These are phyloP conservation scores for Magnaporthiopsis poae DNA, from an alignment of 2,329 filamentous ascomycete species.

Conservation along the genomic window DNA sequence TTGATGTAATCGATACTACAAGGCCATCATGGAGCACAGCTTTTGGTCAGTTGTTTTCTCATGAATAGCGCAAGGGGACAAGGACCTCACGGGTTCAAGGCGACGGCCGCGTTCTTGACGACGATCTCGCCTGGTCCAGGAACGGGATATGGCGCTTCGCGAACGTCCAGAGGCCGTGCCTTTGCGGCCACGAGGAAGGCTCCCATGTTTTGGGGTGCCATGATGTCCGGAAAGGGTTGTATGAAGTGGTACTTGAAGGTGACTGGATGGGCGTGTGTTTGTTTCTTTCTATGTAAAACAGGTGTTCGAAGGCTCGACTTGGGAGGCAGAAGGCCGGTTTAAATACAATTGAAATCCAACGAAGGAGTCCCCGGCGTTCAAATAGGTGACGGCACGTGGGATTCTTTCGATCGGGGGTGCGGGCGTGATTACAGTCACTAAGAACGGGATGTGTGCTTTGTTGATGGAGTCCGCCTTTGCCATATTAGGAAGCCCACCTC, in stretches of 20 bases:
- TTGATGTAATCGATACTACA: constrained; percentile 19
- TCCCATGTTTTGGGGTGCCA: constrained; percentile 1
- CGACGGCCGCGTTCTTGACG: constrained; percentile 21
- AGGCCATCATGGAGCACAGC: neutral
- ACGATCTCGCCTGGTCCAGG: constrained; percentile 16
- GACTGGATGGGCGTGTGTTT: neutral
- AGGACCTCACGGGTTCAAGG: constrained; percentile 21
- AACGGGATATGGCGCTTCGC: neutral
- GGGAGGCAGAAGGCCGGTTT: neutral
- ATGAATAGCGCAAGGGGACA: neutral
- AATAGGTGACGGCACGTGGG: neutral
- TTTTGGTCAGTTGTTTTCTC: neutral
- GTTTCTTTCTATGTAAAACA: neutral
- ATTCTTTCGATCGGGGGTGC: neutral
- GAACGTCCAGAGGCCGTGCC: neutral
- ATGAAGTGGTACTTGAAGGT: neutral
- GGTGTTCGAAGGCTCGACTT: no score
- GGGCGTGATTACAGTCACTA: neutral
- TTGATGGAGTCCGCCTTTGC: neutral
- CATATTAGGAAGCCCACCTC: neutral
- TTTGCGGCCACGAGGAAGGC: neutral
- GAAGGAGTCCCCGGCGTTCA: no score
- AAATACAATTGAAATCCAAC: neutral
- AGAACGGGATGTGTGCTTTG: neutral
- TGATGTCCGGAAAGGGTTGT: neutral